Evolutionary conservation across 2,329 filamentous ascomycete species (phyloP).

Genomic region (Leptographium flavum): DNA sequence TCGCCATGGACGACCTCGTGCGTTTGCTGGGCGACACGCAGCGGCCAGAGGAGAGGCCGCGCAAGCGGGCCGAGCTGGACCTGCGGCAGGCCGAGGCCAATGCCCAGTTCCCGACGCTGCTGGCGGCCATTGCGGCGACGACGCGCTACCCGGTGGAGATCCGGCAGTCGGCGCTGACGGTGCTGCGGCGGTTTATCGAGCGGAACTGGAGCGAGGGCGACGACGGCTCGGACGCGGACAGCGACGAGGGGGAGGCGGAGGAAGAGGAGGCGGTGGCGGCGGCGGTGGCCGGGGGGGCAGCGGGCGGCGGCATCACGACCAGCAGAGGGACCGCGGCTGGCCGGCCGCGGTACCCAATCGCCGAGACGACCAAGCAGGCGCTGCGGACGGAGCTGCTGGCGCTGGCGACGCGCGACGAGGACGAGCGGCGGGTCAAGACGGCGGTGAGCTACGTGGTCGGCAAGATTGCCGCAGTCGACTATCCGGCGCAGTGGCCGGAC

Average conservation of each 20-base stretch:
- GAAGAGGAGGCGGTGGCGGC: neutral
- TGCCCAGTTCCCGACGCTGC: slow-evolving; percentile 61
- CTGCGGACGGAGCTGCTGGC: slow-evolving; percentile 64
- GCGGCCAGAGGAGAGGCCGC: slow-evolving; percentile 56
- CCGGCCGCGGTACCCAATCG: slow-evolving; percentile 44
- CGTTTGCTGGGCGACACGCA: slow-evolving; percentile 80
- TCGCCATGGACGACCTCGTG: slow-evolving; percentile 76
- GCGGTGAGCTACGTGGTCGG: slow-evolving; percentile 74
- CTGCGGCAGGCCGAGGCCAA: slow-evolving; percentile 56
- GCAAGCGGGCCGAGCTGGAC: slow-evolving; percentile 76
- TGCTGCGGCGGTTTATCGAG: slow-evolving; percentile 71
- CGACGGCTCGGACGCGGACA: slow-evolving; percentile 54
- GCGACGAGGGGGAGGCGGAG: slow-evolving; percentile 8
- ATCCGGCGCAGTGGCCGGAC: slow-evolving; percentile 87
- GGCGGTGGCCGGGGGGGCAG: no score
- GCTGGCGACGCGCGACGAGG: slow-evolving; percentile 57
- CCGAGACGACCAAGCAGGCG: slow-evolving; percentile 57
- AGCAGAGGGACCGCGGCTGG: neutral
- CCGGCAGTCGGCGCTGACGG: slow-evolving; percentile 69
- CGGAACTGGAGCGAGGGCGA: slow-evolving; percentile 74
- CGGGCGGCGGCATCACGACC: no score
- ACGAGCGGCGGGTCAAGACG: slow-evolving; percentile 75
- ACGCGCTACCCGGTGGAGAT: slow-evolving; percentile 57
- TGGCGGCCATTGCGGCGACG: slow-evolving; percentile 71
- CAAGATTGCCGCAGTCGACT: slow-evolving; percentile 88